Evolutionary conservation across 73 alveolate species (phyloP).

Genomic region (Paramecium pentaurelia): DNA sequence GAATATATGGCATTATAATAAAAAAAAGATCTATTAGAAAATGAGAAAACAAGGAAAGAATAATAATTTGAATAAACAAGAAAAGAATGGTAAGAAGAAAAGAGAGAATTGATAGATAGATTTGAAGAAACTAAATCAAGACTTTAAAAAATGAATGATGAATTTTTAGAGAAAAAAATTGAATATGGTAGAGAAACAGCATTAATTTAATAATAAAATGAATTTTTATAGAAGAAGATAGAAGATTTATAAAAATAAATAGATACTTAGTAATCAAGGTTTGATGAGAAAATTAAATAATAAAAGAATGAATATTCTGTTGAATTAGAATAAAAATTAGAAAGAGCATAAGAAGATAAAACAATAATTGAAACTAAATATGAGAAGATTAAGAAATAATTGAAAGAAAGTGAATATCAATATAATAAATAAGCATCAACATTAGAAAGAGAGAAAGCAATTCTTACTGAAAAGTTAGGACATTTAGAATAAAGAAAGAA

Average conservation of each 20-base stretch:
- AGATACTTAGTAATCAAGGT: conserved; percentile 71
- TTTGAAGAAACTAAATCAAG: conserved; percentile 67
- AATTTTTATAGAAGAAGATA: conserved; percentile 74
- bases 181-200: conserved; percentile 83
- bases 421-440: conserved; percentile 66
- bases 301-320: conserved; percentile 66
- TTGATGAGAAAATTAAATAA: conserved; percentile 71
- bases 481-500: conserved; percentile 50
- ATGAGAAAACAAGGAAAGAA: conserved; percentile 68
- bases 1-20: conserved; percentile 72
- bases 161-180: conserved; percentile 69
- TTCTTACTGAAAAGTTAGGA: conserved; percentile 49
- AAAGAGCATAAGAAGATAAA: conserved; percentile 73
- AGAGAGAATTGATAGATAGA: conserved; percentile 57
- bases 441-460: conserved; percentile 73
- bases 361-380: conserved; percentile 64
- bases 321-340: conserved; percentile 70
- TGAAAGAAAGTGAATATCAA: conserved; percentile 72
- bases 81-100: conserved; percentile 67
- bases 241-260: conserved; percentile 77
- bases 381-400: conserved; percentile 69
- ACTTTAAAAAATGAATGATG: conserved; percentile 70
- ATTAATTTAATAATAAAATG: conserved; percentile 69
- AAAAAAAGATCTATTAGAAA: conserved; percentile 78
- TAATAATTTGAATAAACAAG: conserved; percentile 59